Evolutionary conservation across 73 alveolate genomes (phyloP).

Genomic region (Halteria grandinella): DNA sequence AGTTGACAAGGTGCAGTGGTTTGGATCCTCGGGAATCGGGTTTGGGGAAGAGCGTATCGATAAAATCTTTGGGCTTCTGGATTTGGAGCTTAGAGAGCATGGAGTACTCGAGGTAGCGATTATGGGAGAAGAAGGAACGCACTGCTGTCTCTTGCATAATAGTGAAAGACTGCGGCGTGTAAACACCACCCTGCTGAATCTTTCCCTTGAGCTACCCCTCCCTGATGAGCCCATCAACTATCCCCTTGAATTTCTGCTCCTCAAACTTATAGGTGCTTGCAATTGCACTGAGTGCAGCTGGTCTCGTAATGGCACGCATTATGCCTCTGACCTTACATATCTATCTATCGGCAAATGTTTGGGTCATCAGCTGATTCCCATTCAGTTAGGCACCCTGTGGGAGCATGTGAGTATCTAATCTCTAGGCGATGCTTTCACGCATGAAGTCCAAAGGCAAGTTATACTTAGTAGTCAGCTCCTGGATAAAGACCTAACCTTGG

Average conservation of each 20-base stretch:
- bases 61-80: slow-evolving; percentile 43
- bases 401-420: slow-evolving; percentile 15
- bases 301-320: slow-evolving; percentile 48
- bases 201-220: slow-evolving; percentile 49
- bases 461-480: slow-evolving; percentile 43
- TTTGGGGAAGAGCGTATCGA: not conserved
- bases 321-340: slow-evolving; percentile 46
- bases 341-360: slow-evolving; percentile 38
- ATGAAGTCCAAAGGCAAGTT: slow-evolving; percentile 47
- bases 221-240: slow-evolving; percentile 44
- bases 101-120: slow-evolving; percentile 45
- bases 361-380: slow-evolving; percentile 53
- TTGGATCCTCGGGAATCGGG: too few species aligned
- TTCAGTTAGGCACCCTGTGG: slow-evolving; percentile 26
- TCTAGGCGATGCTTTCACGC: not conserved
- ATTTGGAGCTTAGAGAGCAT: slow-evolving; percentile 38
- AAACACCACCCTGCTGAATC: slow-evolving; percentile 43
- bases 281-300: slow-evolving; percentile 39
- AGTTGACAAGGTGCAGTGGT: too few species aligned
- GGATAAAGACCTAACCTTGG: slow-evolving; percentile 1
- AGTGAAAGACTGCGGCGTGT: slow-evolving; percentile 44
- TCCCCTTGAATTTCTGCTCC: slow-evolving; percentile 30
- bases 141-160: slow-evolving; percentile 37
- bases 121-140: slow-evolving; percentile 20
- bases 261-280: slow-evolving; percentile 20